A percentile compares a stretch with the other conserved stretches of the same genome.
Conservation (phyloP, 768 basidiomycete species). For the Collybia mongolica region DNA sequence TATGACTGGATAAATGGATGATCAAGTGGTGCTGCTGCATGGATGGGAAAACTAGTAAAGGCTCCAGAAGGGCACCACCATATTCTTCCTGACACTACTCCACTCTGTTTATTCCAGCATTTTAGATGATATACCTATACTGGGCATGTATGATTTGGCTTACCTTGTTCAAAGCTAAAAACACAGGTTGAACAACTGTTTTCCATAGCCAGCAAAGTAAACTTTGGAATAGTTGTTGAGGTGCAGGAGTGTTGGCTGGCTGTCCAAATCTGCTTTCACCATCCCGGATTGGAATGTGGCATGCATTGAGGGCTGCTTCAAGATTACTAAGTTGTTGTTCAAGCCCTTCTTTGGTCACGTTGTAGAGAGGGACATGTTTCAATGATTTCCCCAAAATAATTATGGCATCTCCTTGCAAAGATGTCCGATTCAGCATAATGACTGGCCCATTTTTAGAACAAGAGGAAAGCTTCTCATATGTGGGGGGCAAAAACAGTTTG, state of each 20-base stretch:
- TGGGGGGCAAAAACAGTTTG: constrained; percentile 6
- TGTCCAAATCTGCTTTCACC: not conserved
- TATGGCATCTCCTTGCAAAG: constrained; percentile 10
- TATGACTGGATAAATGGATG: constrained; percentile 10
- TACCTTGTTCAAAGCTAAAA: not conserved
- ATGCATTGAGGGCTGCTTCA: not conserved
- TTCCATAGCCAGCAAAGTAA: constrained; percentile 9
- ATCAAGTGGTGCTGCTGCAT: constrained; percentile 7
- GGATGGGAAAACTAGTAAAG: constrained; percentile 10
- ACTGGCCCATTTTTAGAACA: constrained; percentile 12
- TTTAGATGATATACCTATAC: not conserved
- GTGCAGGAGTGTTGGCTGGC: too few relatives aligned
- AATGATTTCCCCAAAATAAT: constrained; percentile 2
- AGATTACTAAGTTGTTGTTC: not conserved
- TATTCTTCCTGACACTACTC: constrained; percentile 5
- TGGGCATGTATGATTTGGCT: not conserved
- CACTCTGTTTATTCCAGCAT: not conserved
- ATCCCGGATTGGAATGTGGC: not conserved
- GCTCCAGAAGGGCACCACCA: constrained; percentile 15
- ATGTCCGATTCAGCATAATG: constrained; percentile 9
- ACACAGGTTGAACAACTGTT: constrained; percentile 4
- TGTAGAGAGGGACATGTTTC: constrained; percentile 2
- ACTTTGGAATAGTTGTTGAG: not conserved
- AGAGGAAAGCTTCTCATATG: constrained; percentile 2
- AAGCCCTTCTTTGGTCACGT: not conserved